A percentile compares a stretch with the other conserved stretches of the same genome.
These are phyloP conservation scores for Astrocystis sublimbata DNA, from an alignment of 495 filamentous ascomycete species.

Conservation along the genomic window DNA sequence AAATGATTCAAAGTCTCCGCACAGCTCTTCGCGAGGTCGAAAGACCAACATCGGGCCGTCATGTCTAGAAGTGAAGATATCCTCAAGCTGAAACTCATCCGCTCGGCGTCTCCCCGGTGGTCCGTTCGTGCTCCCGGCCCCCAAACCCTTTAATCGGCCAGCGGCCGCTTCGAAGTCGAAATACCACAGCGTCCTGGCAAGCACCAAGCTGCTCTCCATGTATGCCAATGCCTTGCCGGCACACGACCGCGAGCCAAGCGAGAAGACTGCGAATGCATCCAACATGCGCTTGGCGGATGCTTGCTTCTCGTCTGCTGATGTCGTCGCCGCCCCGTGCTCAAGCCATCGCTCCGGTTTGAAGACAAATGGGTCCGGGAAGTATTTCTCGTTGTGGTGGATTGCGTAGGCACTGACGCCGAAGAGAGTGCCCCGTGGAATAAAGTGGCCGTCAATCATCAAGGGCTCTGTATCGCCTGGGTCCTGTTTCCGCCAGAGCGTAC, in stretches of 20 bases:
- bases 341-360: conserved; percentile 46
- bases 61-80: too few species aligned
- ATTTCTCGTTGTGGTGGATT: conserved; percentile 40
- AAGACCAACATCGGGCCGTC: too few species aligned
- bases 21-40: too few species aligned
- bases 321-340: too few species aligned
- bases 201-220: conserved; percentile 53
- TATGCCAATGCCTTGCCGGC: conserved; percentile 60
- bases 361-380: conserved; percentile 37
- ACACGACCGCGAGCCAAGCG: conserved; percentile 56
- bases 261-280: conserved; percentile 57
- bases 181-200: conserved; percentile 47
- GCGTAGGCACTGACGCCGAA: conserved; percentile 39
- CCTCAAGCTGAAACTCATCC: too few species aligned
- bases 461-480: conserved; percentile 28
- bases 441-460: conserved; percentile 22
- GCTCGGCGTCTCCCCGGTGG: too few species aligned
- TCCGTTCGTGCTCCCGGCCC: neutral
- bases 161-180: conserved; percentile 23
- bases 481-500: conserved; percentile 44
- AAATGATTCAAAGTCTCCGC: too few species aligned
- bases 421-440: conserved; percentile 19
- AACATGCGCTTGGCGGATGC: neutral
- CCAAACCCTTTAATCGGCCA: too few species aligned
- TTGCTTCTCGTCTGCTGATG: neutral